These are phyloP conservation scores for Immersiella caudata DNA, from an alignment of 495 filamentous ascomycete genomes.

Conservation along the genomic window DNA sequence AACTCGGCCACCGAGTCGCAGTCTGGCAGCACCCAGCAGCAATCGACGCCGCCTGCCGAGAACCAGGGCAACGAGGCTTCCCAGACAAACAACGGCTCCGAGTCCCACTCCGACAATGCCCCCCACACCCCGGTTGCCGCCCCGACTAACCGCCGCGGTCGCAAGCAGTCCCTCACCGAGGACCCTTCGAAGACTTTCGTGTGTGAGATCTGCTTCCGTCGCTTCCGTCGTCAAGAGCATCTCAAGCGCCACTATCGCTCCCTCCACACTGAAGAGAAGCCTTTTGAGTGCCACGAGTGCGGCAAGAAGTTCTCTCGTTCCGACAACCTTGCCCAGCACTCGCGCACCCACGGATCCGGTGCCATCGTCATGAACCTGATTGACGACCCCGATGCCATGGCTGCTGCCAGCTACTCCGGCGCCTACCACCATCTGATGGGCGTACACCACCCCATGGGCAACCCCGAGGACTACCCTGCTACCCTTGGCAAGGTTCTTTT, in stretches of 20 bases:
- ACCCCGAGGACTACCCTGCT: conserved; percentile 58
- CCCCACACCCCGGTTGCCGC: conserved; percentile 51
- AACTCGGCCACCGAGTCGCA: conserved; percentile 47
- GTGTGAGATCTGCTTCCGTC: conserved; percentile 91
- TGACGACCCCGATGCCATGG: conserved; percentile 65
- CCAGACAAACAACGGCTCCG: conserved; percentile 31
- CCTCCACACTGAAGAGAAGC: conserved; percentile 97
- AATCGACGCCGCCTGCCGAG: conserved; percentile 30
- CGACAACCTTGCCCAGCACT: conserved; percentile 96
- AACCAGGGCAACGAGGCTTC: conserved; percentile 33
- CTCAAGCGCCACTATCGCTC: conserved; percentile 98
- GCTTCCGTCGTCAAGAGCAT: conserved; percentile 98
- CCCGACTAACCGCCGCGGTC: conserved; percentile 86
- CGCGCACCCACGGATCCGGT: conserved; percentile 88
- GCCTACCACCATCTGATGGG: conserved; percentile 32
- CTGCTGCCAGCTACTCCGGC: conserved; percentile 25
- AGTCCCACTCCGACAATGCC: conserved; percentile 35
- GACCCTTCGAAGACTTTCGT: conserved; percentile 98
- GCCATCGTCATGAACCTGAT: conserved; percentile 88
- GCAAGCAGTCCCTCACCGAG: conserved; percentile 98
- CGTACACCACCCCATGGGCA: conserved; percentile 40
- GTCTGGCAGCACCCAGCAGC: conserved; percentile 43
- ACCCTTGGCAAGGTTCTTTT: conserved; percentile 73
- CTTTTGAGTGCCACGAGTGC: conserved; percentile 95
- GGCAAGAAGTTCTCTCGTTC: conserved; percentile 99